These are phyloP conservation scores for Cercospora nicotianae DNA, from an alignment of 2,329 filamentous ascomycete species.

Conservation along the genomic window DNA sequence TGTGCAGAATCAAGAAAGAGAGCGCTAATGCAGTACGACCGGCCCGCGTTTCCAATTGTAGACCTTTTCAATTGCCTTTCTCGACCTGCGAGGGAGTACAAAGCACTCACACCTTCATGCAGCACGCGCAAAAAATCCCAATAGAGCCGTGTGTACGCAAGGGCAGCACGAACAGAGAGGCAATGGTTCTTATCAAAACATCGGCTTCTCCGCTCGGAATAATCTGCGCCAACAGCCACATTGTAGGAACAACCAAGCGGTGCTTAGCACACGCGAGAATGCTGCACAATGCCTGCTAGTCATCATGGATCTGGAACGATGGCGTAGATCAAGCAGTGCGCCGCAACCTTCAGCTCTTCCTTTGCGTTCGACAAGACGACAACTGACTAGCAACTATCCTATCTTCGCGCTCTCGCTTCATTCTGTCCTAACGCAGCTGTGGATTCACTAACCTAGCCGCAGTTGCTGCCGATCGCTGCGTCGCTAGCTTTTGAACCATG, in stretches of 20 bases:
- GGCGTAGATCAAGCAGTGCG: slow-evolving; percentile 16
- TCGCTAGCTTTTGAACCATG: not conserved
- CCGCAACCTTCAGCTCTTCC: slow-evolving; percentile 17
- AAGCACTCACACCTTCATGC: slow-evolving; percentile 14
- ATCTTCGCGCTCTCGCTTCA: slow-evolving; percentile 9
- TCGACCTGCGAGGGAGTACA: slow-evolving; percentile 7
- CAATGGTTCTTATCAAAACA: not conserved
- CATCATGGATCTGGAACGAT: slow-evolving; percentile 15
- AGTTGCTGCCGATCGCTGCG: not conserved
- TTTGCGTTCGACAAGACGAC: slow-evolving; percentile 11
- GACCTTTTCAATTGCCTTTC: slow-evolving; percentile 1
- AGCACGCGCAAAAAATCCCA: not conserved
- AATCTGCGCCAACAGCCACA: slow-evolving; percentile 19
- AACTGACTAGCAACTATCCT: slow-evolving; percentile 13
- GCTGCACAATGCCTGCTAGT: slow-evolving; percentile 24
- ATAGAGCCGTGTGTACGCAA: slow-evolving; percentile 2
- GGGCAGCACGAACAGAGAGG: not conserved
- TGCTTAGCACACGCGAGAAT: slow-evolving; percentile 24
- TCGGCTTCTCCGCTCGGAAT: slow-evolving; percentile 7
- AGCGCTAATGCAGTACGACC: slow-evolving; percentile 15
- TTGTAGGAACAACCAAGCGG: slow-evolving; percentile 20
- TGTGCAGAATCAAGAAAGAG: slow-evolving; percentile 4
- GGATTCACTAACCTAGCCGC: not conserved
- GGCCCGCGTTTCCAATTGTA: slow-evolving; percentile 14
- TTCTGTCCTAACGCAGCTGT: slow-evolving; percentile 1